A percentile compares a stretch with the other conserved stretches of the same genome.
Conservation (phyloP, 176 grass and related monocot species). For the Eremochloa ophiuroides region DNA sequence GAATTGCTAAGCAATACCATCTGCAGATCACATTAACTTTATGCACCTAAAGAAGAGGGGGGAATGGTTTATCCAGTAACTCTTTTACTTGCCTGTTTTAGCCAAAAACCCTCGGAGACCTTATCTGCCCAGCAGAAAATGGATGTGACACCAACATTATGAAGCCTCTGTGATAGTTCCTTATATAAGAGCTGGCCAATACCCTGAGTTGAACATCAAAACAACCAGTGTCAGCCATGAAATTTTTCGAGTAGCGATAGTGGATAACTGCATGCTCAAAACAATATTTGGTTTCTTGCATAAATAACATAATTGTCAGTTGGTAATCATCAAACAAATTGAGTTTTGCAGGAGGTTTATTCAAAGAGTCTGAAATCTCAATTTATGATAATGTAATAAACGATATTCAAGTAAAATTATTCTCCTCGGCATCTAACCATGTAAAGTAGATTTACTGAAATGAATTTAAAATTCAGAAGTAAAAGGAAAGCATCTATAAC, state of each 20-base stretch:
- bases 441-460: background rate
- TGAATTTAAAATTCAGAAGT: background rate
- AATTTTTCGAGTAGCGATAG: background rate
- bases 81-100: slow-evolving; percentile 72
- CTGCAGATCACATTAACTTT: background rate
- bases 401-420: background rate
- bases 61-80: background rate
- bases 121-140: slow-evolving; percentile 89
- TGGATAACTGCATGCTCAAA: background rate
- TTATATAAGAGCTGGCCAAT: slow-evolving; percentile 67
- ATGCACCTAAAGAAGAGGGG: background rate
- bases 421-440: background rate
- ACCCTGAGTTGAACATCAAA: slow-evolving; percentile 51
- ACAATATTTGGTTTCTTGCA: background rate
- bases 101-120: slow-evolving; percentile 84
- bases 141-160: slow-evolving; percentile 70
- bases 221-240: background rate
- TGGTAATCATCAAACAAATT: background rate
- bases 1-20: background rate
- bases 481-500: background rate
- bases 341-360: background rate
- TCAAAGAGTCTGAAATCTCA: background rate
- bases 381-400: background rate
- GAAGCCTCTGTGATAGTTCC: slow-evolving; percentile 75
- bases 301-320: background rate